phyloP scores from a whole-genome alignment of 495 filamentous ascomycete species.

The Tetracladium marchalianum region DNA sequence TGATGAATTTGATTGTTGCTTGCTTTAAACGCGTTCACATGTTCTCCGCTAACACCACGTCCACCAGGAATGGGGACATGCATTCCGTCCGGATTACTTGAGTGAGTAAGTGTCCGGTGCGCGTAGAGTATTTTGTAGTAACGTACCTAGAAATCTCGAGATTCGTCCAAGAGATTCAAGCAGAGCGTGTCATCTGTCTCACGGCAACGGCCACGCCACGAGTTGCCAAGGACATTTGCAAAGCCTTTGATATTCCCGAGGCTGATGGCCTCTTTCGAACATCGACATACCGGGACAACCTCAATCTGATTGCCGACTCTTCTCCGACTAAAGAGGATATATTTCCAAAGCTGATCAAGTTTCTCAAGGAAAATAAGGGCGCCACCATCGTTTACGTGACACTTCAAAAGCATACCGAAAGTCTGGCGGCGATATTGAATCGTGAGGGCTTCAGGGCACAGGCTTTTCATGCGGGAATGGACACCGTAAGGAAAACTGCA shows the following conservation, averaged over 20 bases:
- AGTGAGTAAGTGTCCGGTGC: constrained; percentile 25
- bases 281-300: constrained; percentile 46
- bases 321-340: constrained; percentile 29
- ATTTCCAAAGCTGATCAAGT: constrained; percentile 31
- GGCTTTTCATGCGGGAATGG: constrained; percentile 45
- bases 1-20: too few relatives aligned
- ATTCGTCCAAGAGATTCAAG: constrained; percentile 44
- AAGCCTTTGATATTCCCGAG: constrained; percentile 37
- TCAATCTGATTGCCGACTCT: constrained; percentile 38
- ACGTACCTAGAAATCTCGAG: constrained; percentile 32
- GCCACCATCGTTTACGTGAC: constrained; percentile 49
- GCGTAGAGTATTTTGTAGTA: background rate
- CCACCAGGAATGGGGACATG: constrained; percentile 43
- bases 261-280: constrained; percentile 40
- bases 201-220: constrained; percentile 49
- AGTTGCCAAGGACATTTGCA: constrained; percentile 42
- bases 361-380: constrained; percentile 37
- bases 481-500: constrained; percentile 24
- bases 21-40: too few relatives aligned
- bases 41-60: too few relatives aligned
- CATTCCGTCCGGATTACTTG: constrained; percentile 49
- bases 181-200: constrained; percentile 43
- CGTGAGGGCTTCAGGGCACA: constrained; percentile 28
- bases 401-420: constrained; percentile 38
- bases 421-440: constrained; percentile 26